These are phyloP conservation scores for Penicillium parvum DNA, from an alignment of 495 filamentous ascomycete species.

Conservation along the genomic window DNA sequence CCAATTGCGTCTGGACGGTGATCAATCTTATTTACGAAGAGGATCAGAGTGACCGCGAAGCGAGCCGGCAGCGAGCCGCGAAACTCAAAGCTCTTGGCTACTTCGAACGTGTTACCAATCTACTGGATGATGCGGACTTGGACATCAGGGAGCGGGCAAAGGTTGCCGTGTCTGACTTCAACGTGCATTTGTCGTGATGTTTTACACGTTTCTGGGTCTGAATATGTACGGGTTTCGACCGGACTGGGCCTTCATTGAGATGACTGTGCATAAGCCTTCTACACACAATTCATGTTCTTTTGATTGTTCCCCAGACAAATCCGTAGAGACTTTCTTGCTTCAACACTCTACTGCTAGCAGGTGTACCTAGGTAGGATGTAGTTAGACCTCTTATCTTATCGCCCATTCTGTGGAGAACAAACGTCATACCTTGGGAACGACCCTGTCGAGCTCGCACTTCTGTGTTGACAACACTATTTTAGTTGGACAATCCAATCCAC, in stretches of 20 bases:
- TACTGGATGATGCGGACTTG: conserved; percentile 70
- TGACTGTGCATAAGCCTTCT: conserved; percentile 13
- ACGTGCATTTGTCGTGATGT: conserved; percentile 23
- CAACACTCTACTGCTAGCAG: no score
- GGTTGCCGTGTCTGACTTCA: conserved; percentile 67
- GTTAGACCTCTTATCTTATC: conserved; percentile 1
- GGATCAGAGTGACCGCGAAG: conserved; percentile 56
- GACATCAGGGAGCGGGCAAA: conserved; percentile 82
- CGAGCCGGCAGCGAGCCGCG: conserved; percentile 57
- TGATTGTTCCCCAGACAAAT: no score
- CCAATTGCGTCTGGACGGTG: conserved; percentile 72
- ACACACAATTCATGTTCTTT: no score
- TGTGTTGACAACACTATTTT: neutral
- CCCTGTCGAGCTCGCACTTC: neutral
- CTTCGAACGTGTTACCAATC: conserved; percentile 54
- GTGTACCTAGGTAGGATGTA: no score
- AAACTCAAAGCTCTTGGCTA: conserved; percentile 72
- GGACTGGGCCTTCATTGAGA: neutral
- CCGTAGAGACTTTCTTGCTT: no score
- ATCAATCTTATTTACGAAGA: conserved; percentile 82
- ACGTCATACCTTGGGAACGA: conserved; percentile 18
- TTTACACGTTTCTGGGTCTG: conserved; percentile 1
- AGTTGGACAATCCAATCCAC: no score
- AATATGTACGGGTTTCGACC: neutral
- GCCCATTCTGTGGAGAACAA: conserved; percentile 8